Evolutionary conservation across 257 asterid genomes (phyloP).

Genomic region (Solanum peruvianum): DNA sequence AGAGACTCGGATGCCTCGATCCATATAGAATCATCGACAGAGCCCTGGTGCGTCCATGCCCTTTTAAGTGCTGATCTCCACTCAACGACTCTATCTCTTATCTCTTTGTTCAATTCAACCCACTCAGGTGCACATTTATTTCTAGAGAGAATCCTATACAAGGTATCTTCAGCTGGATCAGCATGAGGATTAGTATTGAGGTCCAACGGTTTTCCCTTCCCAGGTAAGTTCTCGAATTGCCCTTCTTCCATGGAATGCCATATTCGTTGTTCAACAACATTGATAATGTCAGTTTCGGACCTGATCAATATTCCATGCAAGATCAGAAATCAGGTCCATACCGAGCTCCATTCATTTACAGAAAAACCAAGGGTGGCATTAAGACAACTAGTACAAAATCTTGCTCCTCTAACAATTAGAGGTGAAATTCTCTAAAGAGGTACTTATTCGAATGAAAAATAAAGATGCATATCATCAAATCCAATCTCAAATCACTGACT

Average conservation of each 20-base stretch:
- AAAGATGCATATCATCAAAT: not conserved
- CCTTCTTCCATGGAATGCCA: conserved; percentile 96
- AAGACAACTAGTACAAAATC: not conserved
- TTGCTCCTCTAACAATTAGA: not conserved
- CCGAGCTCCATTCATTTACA: not conserved
- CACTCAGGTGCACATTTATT: conserved; percentile 91
- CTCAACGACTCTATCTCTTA: conserved; percentile 31
- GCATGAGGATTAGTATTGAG: conserved; percentile 69
- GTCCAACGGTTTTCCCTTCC: conserved; percentile 84
- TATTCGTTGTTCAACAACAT: conserved; percentile 74
- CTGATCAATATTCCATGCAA: conserved; percentile 23
- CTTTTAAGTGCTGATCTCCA: conserved; percentile 59
- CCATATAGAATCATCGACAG: conserved; percentile 43
- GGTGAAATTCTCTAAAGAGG: not conserved
- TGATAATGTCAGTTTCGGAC: conserved; percentile 79
- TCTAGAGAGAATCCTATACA: conserved; percentile 64
- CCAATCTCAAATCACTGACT: not conserved
- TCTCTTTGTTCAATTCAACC: conserved; percentile 88
- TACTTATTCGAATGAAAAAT: not conserved
- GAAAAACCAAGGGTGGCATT: not conserved
- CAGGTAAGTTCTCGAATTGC: conserved; percentile 72
- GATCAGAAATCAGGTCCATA: not conserved
- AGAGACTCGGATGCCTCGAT: conserved; percentile 45
- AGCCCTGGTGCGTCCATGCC: conserved; percentile 34
- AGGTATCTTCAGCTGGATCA: conserved; percentile 82